phyloP scores from a whole-genome alignment of 2,329 filamentous ascomycete species.

The Gnomoniopsis sp. region DNA sequence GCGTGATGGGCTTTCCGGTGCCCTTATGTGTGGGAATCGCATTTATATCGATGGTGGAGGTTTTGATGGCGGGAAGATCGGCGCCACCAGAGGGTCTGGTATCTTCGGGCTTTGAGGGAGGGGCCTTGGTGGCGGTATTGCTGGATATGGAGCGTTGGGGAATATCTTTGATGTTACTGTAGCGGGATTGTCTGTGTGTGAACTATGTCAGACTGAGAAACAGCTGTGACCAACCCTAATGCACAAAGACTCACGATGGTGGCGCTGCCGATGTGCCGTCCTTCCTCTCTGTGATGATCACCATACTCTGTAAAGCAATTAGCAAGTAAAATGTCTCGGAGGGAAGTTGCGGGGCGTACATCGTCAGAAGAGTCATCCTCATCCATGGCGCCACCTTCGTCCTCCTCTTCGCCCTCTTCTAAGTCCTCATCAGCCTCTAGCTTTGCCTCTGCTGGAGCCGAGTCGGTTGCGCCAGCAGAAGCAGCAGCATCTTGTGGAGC shows the following conservation, averaged over 20 bases:
- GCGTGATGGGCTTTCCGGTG: conserved; percentile 77
- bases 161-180: conserved; percentile 64
- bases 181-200: conserved; percentile 56
- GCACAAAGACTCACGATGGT: conserved; percentile 52
- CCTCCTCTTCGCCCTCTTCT: conserved; percentile 63
- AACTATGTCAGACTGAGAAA: too few species aligned
- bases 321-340: background rate
- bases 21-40: conserved; percentile 74
- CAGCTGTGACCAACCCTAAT: too few species aligned
- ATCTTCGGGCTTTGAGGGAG: conserved; percentile 33
- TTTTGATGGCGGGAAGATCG: conserved; percentile 59
- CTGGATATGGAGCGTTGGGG: conserved; percentile 56
- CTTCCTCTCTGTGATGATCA: conserved; percentile 66
- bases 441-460: conserved; percentile 27
- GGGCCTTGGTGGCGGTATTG: conserved; percentile 45
- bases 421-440: conserved; percentile 49
- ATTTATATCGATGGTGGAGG: conserved; percentile 82
- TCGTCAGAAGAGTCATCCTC: conserved; percentile 51
- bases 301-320: conserved; percentile 50
- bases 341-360: conserved; percentile 6
- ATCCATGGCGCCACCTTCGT: conserved; percentile 58
- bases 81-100: conserved; percentile 3
- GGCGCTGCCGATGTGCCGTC: conserved; percentile 59
- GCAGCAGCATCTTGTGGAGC: conserved; percentile 11
- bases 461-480: conserved; percentile 20